Evolutionary conservation across 2,329 filamentous ascomycete species (phyloP), one percentile per base, ranked within the genome.

Genomic region (Boeremia exigua): DNA sequence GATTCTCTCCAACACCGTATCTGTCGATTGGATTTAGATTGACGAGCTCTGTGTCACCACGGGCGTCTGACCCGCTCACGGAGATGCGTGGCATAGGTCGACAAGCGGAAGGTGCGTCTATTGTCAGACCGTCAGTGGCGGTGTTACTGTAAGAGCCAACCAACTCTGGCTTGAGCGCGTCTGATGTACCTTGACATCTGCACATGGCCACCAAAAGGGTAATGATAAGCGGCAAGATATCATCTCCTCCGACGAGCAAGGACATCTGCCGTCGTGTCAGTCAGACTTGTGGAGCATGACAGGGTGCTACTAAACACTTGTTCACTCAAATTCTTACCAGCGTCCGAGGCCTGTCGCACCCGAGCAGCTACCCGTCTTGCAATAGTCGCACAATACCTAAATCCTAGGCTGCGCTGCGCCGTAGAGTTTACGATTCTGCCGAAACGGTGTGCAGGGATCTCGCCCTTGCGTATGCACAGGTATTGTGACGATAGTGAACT

Each of bases 31-130:
- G 45, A 55, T 58, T 66, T 63, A 70, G 70, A 72, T 73, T 71
- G 61, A 73, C 71, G 70, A 73, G 54, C 47, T 60, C 60, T 64
- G 68, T 72, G 61, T 65, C 53, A 67, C 62, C 60, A 47, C 58
- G 38, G 54, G 53, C 54, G 60, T 54, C 57, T 47, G 54, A 45
- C 23, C 39, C 49, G 34, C 54, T 54, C 57, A 54, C 48, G 54
- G 48, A 52, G 52, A 63, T 67, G 66, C 66, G 62, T 64, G 58
- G 59, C 62, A 66, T 63, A 58, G 53, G 55, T 58, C 56, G 53
- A 62, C 43, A 60, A 60, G 63, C 49, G 60, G 58, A 60, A 54
- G 45, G 48, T 59, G 57, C 55, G 51, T 51, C 40, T 51, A 53
- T 39, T 63, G 61, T 63, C 53, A 61, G 50, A 61, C 60, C 38